Evolutionary conservation across 129 eudicot genomes (phyloP), one percentile per base, ranked within the genome.

Genomic region (Solidago caesia): DNA sequence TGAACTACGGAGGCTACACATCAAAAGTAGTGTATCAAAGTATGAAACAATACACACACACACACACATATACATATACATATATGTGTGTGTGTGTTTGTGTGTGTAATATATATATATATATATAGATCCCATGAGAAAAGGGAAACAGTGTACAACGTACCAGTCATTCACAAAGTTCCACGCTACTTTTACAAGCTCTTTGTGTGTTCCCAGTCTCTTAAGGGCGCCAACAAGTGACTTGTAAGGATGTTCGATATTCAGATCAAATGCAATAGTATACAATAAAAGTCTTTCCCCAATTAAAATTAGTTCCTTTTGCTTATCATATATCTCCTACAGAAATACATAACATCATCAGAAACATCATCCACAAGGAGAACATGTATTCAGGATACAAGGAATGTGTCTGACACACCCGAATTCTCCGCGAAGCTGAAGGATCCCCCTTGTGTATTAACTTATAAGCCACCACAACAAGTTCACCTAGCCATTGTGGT

Each of bases 131-230:
- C 77, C 44, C 65, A 21, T 51, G 60, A 4, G 60, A 67, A 74
- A 59, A 73, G 33, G 9, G 71, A n/a, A 77, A 2, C 27, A 8
- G 46, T 2, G 0, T 61, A 61, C 39, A 49, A 64, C 64, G 64
- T 82, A 91, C 97, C 88, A 86, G 78, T 88, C 97, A 86, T 91
- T 88, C 74, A 88, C 89, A 81, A 82, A 88, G 74, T 91, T 91
- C 95, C 97, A 91, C 44, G 95, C 95, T 21, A 87, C 88, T 88
- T 80, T 88, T 13, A 77, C 80, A 67, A 91, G 70, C 59, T 85
- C 91, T 48, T 84, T 84, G 42, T 86, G 74, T 44, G 91, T 63
- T 8, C 33, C 84, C 80, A 88, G 74, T 74, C 75, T 77, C 82
- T 91, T 88, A 43, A 91, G 71, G 80, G 91, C 87, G 1, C 71